Evolutionary conservation across 106 monocot species (phyloP), one percentile per base, ranked within the genome.

Genomic region (Acorus calamus): DNA sequence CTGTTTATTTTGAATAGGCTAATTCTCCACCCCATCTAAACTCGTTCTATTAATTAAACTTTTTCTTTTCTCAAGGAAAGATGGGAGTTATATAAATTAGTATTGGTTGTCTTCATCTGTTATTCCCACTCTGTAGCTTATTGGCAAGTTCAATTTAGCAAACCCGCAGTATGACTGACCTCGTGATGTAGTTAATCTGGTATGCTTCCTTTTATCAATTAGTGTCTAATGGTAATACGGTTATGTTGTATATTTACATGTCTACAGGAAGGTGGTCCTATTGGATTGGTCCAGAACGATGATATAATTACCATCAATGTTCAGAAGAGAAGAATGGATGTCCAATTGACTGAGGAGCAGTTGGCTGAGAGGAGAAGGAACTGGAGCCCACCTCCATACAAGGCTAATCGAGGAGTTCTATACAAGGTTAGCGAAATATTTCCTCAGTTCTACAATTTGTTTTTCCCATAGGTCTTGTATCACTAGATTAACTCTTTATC

Each of bases 221-320:
- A 4, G 10, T 42, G 2, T 49, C 1, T 49, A 50, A 7, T 45
- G 46, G 14, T 54, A 54, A 13, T 10, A 28, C 10, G 10, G 3
- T 46, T 62, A n/a, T 3, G 8, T 47, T 44, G 41, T 3, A 67
- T 66, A 6, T 58, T 56, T 55, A 44, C 28, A 41, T 50, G 9
- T 9, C 47, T 61, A 10, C 82, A 98, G 96, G 96, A 91, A 60
- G 96, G 96, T 55, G 96, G 96, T 9, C 96, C 96, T 5, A 98
- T 98, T 61, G 91, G 84, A 9, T 79, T 98, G 61, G 69, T 98
- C n/a, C 72, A 92, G 66, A 71, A 85, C 66, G 92, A 85, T 42
- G 98, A 98, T 61, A 64, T 76, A 66, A 86, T 98, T 63, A 98
- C 98, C 47, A 86, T 98, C 10, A 91, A 98, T 69, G 74, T 88